Conservation (phyloP, 148 eudicot genomes). For the Arbutus unedo region DNA sequence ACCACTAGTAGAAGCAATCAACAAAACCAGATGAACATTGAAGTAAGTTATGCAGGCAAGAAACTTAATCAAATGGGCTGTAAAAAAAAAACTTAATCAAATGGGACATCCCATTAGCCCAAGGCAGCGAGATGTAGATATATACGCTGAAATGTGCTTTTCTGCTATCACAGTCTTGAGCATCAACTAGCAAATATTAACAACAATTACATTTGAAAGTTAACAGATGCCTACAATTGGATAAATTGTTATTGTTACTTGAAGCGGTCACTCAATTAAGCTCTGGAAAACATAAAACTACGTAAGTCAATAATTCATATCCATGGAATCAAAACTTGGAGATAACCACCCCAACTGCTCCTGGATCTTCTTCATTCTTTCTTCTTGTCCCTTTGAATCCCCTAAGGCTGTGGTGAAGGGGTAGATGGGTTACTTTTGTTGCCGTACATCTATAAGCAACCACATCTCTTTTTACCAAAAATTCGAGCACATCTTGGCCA, state of each 20-base stretch:
- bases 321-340: slow-evolving; percentile 80
- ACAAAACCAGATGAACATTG: not conserved
- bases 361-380: slow-evolving; percentile 71
- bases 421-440: slow-evolving; percentile 75
- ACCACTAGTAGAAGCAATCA: slow-evolving; percentile 10
- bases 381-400: slow-evolving; percentile 92
- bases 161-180: not conserved
- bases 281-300: not conserved
- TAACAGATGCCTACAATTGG: not conserved
- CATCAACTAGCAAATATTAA: not conserved
- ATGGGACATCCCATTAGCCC: too few species aligned
- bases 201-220: not conserved
- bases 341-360: slow-evolving; percentile 81
- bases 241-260: not conserved
- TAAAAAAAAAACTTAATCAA: not conserved
- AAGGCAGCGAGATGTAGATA: not conserved
- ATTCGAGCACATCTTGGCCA: slow-evolving; percentile 82
- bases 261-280: not conserved
- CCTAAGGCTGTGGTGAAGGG: slow-evolving; percentile 98
- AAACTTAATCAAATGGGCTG: too few species aligned
- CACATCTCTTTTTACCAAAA: slow-evolving; percentile 76
- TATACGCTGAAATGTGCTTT: not conserved
- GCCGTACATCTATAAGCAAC: slow-evolving; percentile 92
- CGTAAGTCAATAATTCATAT: slow-evolving; percentile 22
- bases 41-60: not conserved